A percentile compares a stretch with the other conserved stretches of the same genome.
Conservation (phyloP, 495 filamentous ascomycete species). For the Penicillium pancosmium region DNA sequence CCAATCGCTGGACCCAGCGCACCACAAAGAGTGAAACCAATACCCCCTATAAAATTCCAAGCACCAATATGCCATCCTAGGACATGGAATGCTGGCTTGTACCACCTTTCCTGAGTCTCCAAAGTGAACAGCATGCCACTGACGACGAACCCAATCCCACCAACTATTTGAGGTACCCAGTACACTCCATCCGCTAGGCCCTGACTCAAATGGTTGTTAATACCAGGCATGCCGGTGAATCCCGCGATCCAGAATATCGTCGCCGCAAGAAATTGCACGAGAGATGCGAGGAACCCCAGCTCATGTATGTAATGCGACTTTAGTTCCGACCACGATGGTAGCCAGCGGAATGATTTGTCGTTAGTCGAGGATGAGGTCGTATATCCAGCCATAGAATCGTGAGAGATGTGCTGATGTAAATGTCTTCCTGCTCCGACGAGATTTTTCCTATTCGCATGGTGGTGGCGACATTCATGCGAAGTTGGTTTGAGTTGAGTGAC, state of each 20-base stretch:
- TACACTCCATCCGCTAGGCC: conserved; percentile 58
- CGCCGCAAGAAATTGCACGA: conserved; percentile 62
- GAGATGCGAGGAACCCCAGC: conserved; percentile 67
- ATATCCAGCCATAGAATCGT: conserved; percentile 11
- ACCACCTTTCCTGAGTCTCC: conserved; percentile 72
- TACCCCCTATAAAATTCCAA: conserved; percentile 62
- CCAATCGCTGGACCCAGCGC: conserved; percentile 58
- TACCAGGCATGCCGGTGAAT: conserved; percentile 64
- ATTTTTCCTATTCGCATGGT: conserved; percentile 53
- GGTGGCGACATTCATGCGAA: conserved; percentile 50
- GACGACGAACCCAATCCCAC: conserved; percentile 65
- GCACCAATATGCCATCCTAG: conserved; percentile 65
- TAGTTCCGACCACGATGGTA: conserved; percentile 59
- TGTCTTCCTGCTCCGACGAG: conserved; percentile 43
- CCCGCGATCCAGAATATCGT: conserved; percentile 68
- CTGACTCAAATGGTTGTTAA: conserved; percentile 50
- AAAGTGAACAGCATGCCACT: conserved; percentile 64
- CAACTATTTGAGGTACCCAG: conserved; percentile 71
- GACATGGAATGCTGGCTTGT: conserved; percentile 54
- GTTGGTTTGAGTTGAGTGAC: conserved; percentile 31
- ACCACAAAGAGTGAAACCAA: conserved; percentile 72
- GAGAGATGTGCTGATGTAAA: neutral
- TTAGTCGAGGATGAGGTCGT: conserved; percentile 16
- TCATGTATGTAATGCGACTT: conserved; percentile 66
- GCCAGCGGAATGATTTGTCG: conserved; percentile 58